A percentile compares a stretch with the other conserved stretches of the same genome.
phyloP scores from a whole-genome alignment of 1,139 yeast species.

The Geotrichum bryndzae region DNA sequence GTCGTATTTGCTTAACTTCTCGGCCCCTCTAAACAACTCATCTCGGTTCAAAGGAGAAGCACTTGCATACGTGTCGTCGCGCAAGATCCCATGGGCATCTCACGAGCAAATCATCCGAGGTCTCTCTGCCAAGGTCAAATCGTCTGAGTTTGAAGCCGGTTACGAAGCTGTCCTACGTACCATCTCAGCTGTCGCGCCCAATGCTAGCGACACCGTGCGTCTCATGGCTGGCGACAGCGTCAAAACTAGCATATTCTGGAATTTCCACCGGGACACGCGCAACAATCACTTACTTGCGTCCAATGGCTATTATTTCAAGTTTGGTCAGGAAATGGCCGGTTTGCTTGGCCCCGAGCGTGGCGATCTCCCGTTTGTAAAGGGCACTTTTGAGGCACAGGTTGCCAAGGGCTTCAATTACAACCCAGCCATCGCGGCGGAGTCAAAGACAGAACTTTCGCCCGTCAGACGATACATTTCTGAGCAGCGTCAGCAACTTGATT shows the following conservation, averaged over 20 bases:
- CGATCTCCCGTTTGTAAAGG: slow-evolving; percentile 35
- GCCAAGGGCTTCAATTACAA: slow-evolving; percentile 22
- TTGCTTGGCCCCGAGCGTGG: slow-evolving; percentile 25
- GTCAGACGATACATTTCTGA: slow-evolving; percentile 6
- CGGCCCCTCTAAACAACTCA: slow-evolving; percentile 54
- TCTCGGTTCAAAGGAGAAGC: slow-evolving; percentile 52
- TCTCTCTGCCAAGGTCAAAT: slow-evolving; percentile 45
- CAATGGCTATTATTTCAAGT: slow-evolving; percentile 48
- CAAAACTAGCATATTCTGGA: slow-evolving; percentile 34
- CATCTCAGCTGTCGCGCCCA: slow-evolving; percentile 41
- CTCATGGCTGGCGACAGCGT: slow-evolving; percentile 36
- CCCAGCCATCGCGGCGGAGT: background rate
- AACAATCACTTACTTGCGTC: slow-evolving; percentile 35
- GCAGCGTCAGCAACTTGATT: slow-evolving; percentile 3
- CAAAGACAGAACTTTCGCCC: background rate
- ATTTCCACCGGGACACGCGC: slow-evolving; percentile 32
- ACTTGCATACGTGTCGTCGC: slow-evolving; percentile 50
- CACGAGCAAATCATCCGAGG: slow-evolving; percentile 61
- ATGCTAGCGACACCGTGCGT: slow-evolving; percentile 32
- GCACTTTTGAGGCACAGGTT: slow-evolving; percentile 29
- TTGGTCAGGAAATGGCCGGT: slow-evolving; percentile 57
- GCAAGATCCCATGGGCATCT: slow-evolving; percentile 63
- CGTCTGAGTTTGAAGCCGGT: slow-evolving; percentile 43
- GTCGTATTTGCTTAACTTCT: slow-evolving; percentile 51
- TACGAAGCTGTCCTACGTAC: slow-evolving; percentile 62